Evolutionary conservation across 345 rosid genomes (phyloP), one percentile per base, ranked within the genome.

Genomic region (Gossypium turneri): DNA sequence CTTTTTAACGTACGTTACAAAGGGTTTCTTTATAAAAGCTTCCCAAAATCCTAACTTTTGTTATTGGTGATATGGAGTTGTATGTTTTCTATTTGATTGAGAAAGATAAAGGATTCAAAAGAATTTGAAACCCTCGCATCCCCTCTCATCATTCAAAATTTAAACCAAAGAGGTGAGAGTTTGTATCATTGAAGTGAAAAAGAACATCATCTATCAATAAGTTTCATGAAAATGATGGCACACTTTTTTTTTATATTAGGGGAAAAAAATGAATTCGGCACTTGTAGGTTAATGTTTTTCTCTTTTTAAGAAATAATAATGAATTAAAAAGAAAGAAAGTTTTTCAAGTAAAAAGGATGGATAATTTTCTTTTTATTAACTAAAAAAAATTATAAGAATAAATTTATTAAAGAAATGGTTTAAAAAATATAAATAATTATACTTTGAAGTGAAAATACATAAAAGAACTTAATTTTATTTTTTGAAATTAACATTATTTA

Each of bases 151-250:
- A 74, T 78, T 80, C 82, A 78, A 81, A 81, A 24, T 74, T 83
- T 75, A 76, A 81, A 74, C 58, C 67, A 70, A 67, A 74, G 61
- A 13, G 69, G 72, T 74, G 70, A 70, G 75, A 80, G 71, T 19
- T 63, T 17, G 16, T 62, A 81, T 74, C 70, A 76, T 77, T 81
- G 84, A 79, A 80, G 85, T 69, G 80, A 80, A 77, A 81, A 80
- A 79, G 81, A 77, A 79, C 70, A 84, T 84, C 73, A 86, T 86
- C 85, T 75, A 75, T 82, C 86, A 82, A 86, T 86, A 84, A 82
- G 77, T 80, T 61, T 67, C 78, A 77, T 70, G 74, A 73, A 80
- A 80, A 86, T 79, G 84, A 80, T 74, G 34, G 67, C 61, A 34
- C 9, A 25, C 77, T 84, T 86, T 84, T 85, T 85, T 79, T 72